Evolutionary conservation across 306 rosid species (phyloP).

Genomic region (Castanopsis chinensis): DNA sequence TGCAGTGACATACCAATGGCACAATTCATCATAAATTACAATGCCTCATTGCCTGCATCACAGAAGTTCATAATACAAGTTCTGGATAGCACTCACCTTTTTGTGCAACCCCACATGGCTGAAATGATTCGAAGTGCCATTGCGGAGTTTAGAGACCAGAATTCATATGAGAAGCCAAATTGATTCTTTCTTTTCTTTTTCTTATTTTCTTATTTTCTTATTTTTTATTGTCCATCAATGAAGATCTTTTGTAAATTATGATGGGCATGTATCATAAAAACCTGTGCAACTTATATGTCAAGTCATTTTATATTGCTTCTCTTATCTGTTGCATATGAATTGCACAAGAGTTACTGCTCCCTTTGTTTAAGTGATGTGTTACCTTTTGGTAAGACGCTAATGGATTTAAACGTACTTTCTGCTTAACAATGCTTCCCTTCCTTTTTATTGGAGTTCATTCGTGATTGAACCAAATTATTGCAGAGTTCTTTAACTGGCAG

Average conservation of each 20-base stretch:
- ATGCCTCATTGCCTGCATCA: constrained; percentile 63
- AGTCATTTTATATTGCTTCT: background rate
- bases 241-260: background rate
- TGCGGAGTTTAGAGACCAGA: constrained; percentile 83
- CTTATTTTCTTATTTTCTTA: too few species aligned
- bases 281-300: background rate
- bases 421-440: background rate
- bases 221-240: background rate
- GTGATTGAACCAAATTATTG: background rate
- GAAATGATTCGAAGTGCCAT: constrained; percentile 75
- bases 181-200: constrained; percentile 24
- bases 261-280: background rate
- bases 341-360: background rate
- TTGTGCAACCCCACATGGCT: constrained; percentile 82
- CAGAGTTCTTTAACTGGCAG: background rate
- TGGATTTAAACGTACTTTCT: background rate
- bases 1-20: constrained; percentile 97
- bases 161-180: constrained; percentile 76
- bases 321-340: background rate
- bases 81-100: constrained; percentile 76
- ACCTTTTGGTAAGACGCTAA: background rate
- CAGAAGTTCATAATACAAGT: constrained; percentile 76
- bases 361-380: background rate
- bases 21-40: constrained; percentile 79
- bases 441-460: background rate